A percentile compares a stretch with the other conserved stretches of the same genome.
Conservation (phyloP, 768 basidiomycete genomes). For the Coprinopsis sp. region DNA sequence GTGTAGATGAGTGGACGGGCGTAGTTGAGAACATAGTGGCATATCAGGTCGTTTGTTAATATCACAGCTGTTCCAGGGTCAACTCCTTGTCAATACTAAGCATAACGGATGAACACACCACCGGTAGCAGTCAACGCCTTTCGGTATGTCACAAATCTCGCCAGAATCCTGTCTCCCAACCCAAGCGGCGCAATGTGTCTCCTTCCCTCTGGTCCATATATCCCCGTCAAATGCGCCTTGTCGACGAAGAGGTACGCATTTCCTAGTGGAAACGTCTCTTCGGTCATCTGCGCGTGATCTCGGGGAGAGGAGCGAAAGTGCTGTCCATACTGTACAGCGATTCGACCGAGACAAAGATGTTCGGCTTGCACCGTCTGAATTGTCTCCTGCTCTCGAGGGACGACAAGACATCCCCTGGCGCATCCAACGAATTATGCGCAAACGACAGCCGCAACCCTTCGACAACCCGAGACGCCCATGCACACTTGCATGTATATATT, state of each 20-base stretch:
- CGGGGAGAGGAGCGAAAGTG: slow-evolving; percentile 70
- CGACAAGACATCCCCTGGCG: slow-evolving; percentile 42
- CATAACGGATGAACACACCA: slow-evolving; percentile 46
- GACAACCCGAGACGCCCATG: slow-evolving; percentile 59
- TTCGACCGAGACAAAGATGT: slow-evolving; percentile 82
- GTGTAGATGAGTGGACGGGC: slow-evolving; percentile 90
- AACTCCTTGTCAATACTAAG: not conserved
- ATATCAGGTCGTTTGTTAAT: slow-evolving; percentile 64
- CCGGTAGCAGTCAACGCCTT: slow-evolving; percentile 85
- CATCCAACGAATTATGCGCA: slow-evolving; percentile 63
- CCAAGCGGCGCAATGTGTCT: slow-evolving; percentile 72
- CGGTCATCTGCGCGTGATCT: slow-evolving; percentile 61
- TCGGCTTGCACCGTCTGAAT: slow-evolving; percentile 36
- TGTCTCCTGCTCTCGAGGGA: slow-evolving; percentile 33
- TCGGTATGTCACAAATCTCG: slow-evolving; percentile 87
- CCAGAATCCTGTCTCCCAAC: slow-evolving; percentile 65
- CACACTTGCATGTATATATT: slow-evolving; percentile 85
- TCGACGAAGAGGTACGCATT: slow-evolving; percentile 81
- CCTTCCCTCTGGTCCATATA: slow-evolving; percentile 76
- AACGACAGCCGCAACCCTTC: slow-evolving; percentile 44
- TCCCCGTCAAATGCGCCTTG: slow-evolving; percentile 90
- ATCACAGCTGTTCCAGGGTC: slow-evolving; percentile 55
- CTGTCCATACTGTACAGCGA: slow-evolving; percentile 96
- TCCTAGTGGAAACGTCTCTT: slow-evolving; percentile 53
- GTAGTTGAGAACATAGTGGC: slow-evolving; percentile 87